These are phyloP conservation scores for Scutellaria baicalensis DNA, from an alignment of 257 asterid genomes.

Conservation along the genomic window DNA sequence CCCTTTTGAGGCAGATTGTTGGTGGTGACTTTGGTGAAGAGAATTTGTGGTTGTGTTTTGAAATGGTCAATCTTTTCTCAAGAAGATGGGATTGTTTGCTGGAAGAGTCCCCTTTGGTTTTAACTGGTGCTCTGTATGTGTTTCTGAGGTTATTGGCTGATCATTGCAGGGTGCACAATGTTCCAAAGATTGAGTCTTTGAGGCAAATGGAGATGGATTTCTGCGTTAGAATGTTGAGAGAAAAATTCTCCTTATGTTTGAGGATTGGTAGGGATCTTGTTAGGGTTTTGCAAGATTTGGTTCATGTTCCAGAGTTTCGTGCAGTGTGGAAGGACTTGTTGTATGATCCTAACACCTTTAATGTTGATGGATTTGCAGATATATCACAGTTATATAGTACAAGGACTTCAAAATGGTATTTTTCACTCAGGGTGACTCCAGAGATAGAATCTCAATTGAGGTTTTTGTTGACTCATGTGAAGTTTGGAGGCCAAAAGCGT, in stretches of 20 bases:
- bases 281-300: conserved; percentile 81
- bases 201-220: conserved; percentile 52
- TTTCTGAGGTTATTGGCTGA: conserved; percentile 68
- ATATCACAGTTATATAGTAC: conserved; percentile 41
- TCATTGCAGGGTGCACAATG: conserved; percentile 43
- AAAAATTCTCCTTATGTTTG: conserved; percentile 52
- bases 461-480: conserved; percentile 65
- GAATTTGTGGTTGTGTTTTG: conserved; percentile 65
- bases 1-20: conserved; percentile 63
- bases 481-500: conserved; percentile 58
- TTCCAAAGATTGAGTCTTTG: conserved; percentile 35
- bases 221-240: conserved; percentile 54
- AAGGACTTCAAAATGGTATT: conserved; percentile 53
- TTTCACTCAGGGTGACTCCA: conserved; percentile 72
- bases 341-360: conserved; percentile 39
- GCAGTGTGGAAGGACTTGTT: conserved; percentile 70
- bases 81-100: conserved; percentile 50
- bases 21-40: conserved; percentile 69
- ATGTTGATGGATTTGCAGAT: conserved; percentile 36
- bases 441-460: conserved; percentile 80
- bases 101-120: conserved; percentile 51
- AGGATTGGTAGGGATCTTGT: conserved; percentile 78
- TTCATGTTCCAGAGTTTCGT: conserved; percentile 57
- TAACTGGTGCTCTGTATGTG: conserved; percentile 57
- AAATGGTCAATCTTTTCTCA: conserved; percentile 46